Conservation (phyloP, 2,329 filamentous ascomycete genomes). For the Colletotrichum cereale region DNA sequence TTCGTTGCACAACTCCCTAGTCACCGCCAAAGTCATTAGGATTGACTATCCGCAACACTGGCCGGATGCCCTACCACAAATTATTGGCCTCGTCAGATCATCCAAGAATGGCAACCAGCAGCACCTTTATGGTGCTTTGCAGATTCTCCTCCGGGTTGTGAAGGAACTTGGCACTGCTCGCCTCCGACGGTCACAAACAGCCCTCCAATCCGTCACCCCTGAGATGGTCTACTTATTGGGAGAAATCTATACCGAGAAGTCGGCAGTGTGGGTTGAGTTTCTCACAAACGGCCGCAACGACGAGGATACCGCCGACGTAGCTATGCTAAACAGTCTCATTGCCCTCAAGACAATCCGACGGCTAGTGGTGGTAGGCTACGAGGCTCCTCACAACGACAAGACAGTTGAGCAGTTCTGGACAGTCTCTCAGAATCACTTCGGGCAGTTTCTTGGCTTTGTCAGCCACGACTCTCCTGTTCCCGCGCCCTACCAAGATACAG, state of each 20-base stretch:
- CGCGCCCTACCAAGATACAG: conserved; percentile 66
- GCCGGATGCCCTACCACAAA: conserved; percentile 71
- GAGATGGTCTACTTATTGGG: conserved; percentile 86
- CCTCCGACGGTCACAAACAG: conserved; percentile 79
- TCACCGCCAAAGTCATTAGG: conserved; percentile 87
- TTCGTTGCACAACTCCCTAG: conserved; percentile 88
- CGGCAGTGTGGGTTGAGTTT: conserved; percentile 75
- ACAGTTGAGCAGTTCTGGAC: conserved; percentile 86
- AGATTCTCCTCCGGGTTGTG: conserved; percentile 85
- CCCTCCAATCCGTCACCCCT: conserved; percentile 81
- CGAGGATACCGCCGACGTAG: conserved; percentile 69
- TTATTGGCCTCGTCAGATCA: conserved; percentile 74
- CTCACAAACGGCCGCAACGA: conserved; percentile 69
- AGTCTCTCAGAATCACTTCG: conserved; percentile 81
- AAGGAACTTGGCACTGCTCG: conserved; percentile 91
- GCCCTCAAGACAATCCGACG: conserved; percentile 85
- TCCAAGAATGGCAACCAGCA: conserved; percentile 70
- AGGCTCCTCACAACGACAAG: conserved; percentile 82
- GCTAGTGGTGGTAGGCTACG: conserved; percentile 84
- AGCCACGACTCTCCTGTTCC: conserved; percentile 67
- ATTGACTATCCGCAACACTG: conserved; percentile 92
- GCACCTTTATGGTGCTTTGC: conserved; percentile 78
- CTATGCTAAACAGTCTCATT: conserved; percentile 82
- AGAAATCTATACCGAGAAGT: conserved; percentile 82
- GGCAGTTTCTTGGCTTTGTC: conserved; percentile 77